Conservation (phyloP, 2,329 filamentous ascomycete genomes). For the Periconia sp. region DNA sequence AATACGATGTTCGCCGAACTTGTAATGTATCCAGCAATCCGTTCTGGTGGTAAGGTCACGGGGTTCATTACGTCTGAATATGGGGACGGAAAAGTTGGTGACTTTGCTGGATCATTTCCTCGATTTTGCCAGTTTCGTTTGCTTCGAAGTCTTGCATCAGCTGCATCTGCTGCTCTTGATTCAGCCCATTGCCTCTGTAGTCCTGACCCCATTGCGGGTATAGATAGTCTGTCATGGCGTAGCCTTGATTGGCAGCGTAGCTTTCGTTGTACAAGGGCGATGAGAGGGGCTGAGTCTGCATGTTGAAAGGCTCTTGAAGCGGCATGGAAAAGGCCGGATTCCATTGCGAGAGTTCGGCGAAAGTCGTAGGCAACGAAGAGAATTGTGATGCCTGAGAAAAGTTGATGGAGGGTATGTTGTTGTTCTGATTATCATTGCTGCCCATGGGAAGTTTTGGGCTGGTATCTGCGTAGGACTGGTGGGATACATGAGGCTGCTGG, state of each 20-base stretch:
- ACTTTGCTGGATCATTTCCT: slow-evolving; percentile 46
- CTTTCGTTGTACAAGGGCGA: slow-evolving; percentile 38
- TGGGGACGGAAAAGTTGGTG: slow-evolving; percentile 39
- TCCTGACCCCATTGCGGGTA: slow-evolving; percentile 62
- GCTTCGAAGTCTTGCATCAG: slow-evolving; percentile 78
- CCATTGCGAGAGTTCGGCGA: slow-evolving; percentile 41
- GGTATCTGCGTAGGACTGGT: slow-evolving; percentile 28
- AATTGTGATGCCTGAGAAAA: slow-evolving; percentile 28
- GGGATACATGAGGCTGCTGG: slow-evolving; percentile 22
- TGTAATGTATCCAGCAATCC: neutral
- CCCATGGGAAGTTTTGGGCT: slow-evolving; percentile 36
- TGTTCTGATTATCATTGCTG: neutral
- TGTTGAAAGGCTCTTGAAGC: slow-evolving; percentile 23
- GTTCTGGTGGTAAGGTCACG: neutral
- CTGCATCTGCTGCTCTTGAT: slow-evolving; percentile 79
- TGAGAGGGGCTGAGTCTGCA: slow-evolving; percentile 17
- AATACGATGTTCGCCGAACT: neutral
- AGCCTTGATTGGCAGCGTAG: slow-evolving; percentile 39
- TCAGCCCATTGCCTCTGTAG: slow-evolving; percentile 54
- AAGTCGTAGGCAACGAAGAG: slow-evolving; percentile 38
- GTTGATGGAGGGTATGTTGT: slow-evolving; percentile 29
- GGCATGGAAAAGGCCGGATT: slow-evolving; percentile 38
- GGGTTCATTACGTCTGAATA: slow-evolving; percentile 29
- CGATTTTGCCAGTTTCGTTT: slow-evolving; percentile 43
- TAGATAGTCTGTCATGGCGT: slow-evolving; percentile 43